Conservation (phyloP, 2,329 filamentous ascomycete genomes). For the Septoria petroselini region DNA sequence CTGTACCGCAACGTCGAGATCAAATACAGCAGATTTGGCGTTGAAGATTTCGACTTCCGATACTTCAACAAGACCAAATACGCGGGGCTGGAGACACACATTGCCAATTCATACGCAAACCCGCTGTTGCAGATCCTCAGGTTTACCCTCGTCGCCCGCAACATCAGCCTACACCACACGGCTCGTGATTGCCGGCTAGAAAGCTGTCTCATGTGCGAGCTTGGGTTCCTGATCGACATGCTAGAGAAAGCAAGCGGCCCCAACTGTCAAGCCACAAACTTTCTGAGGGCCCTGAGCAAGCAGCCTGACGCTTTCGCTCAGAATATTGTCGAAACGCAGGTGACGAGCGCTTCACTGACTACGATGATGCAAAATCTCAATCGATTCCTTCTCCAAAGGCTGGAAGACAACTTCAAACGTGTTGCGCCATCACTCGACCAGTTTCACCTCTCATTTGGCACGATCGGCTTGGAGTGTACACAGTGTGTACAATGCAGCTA, state of each 20-base stretch:
- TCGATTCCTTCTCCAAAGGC: constrained; percentile 78
- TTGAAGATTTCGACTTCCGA: constrained; percentile 98
- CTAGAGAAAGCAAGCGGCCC: constrained; percentile 90
- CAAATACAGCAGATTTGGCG: constrained; percentile 97
- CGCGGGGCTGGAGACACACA: constrained; percentile 92
- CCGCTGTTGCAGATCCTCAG: constrained; percentile 85
- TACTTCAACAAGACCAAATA: constrained; percentile 93
- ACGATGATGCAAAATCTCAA: constrained; percentile 82
- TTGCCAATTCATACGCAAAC: constrained; percentile 95
- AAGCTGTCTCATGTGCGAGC: constrained; percentile 83
- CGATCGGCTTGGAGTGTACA: constrained; percentile 69
- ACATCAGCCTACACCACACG: constrained; percentile 82
- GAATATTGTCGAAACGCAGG: constrained; percentile 80
- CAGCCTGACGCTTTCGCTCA: constrained; percentile 74
- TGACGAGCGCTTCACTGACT: constrained; percentile 68
- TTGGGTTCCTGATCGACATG: constrained; percentile 97
- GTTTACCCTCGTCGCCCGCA: constrained; percentile 84
- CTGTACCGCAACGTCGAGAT: constrained; percentile 96
- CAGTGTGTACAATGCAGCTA: constrained; percentile 82
- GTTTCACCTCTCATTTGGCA: constrained; percentile 72
- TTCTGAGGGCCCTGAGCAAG: constrained; percentile 83
- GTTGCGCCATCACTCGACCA: constrained; percentile 54
- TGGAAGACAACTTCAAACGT: constrained; percentile 59
- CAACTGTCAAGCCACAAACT: constrained; percentile 93
- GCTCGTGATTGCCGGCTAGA: constrained; percentile 80